Base-by-base conservation (phyloP, 768 basidiomycete genomes). In the Kwoniella dendrophila region DNA sequence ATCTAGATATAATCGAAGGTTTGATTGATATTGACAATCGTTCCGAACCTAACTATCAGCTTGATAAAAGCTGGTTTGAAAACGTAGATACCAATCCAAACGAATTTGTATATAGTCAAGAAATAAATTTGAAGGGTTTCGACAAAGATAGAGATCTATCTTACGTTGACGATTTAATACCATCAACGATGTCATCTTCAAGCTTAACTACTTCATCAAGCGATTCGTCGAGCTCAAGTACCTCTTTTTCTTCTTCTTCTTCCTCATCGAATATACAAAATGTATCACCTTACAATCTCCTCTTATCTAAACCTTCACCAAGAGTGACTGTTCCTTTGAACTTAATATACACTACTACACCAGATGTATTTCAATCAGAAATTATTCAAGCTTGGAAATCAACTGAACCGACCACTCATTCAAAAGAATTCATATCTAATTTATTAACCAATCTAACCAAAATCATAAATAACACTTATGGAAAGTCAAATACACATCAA, bases 341-440 rank as follows among this genome's bases (percentile, higher is more conserved):
- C 4, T 32, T 70, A 2, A 2, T 56, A 8, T 7, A 56, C 20
- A 56, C 56, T 3, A 11, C 14, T 4, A 27, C 29, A 1, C 38
- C 57, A 4, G 68, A 74, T 34, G 24, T 24, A 10, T 58, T 74
- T 0, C 70, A 74, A 36, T 36, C 30, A 0, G 52, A 54, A 0
- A 44, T 68, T 16, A 63, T 74, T 52, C 20, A 34, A 10, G 62
- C 67, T 2, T 74, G 72, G 72, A 45, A 38, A 3, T 16, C 33
- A 16, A 62, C 72, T 8, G 70, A 74, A 45, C 70, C 70, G 6
- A 64, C 54, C 7, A 34, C 41, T 16, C 44, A 65, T 24, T 45
- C 63, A 10, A 56, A 61, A 26, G 24, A 18, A 33, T 66, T 61
- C 38, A 55, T 69, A 4, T 30, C 29, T 24, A 30, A 43, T 11